Evolutionary conservation across 306 rosid genomes (phyloP).

Genomic region (Inga leiocalycina): DNA sequence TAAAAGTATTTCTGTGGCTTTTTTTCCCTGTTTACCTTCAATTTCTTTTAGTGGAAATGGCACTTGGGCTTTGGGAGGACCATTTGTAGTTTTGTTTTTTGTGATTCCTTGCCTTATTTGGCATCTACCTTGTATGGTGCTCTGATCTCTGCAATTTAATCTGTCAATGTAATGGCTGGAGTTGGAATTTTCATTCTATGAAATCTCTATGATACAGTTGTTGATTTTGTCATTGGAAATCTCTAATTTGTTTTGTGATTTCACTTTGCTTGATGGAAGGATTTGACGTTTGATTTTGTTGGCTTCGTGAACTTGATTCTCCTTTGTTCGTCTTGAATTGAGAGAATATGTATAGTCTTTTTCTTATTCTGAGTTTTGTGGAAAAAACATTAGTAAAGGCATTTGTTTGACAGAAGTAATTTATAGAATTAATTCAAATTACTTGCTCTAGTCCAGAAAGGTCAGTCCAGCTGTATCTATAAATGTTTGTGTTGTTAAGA

Average conservation of each 20-base stretch:
- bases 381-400: background rate
- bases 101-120: background rate
- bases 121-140: background rate
- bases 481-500: background rate
- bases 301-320: background rate
- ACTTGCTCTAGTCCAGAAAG: background rate
- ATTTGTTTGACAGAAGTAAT: background rate
- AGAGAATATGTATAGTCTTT: background rate
- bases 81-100: background rate
- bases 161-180: background rate
- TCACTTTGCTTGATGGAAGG: background rate
- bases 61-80: background rate
- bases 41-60: background rate
- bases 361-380: background rate
- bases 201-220: background rate
- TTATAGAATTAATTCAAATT: background rate
- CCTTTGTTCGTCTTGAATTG: background rate
- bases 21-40: background rate
- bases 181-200: background rate
- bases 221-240: background rate
- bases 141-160: background rate
- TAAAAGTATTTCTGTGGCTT: background rate
- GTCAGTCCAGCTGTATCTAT: background rate
- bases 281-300: background rate
- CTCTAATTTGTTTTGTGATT: background rate